A percentile compares a stretch with the other conserved stretches of the same genome.
phyloP scores from a whole-genome alignment of 208 protist species.

The Trypanosoma conorhini region DNA sequence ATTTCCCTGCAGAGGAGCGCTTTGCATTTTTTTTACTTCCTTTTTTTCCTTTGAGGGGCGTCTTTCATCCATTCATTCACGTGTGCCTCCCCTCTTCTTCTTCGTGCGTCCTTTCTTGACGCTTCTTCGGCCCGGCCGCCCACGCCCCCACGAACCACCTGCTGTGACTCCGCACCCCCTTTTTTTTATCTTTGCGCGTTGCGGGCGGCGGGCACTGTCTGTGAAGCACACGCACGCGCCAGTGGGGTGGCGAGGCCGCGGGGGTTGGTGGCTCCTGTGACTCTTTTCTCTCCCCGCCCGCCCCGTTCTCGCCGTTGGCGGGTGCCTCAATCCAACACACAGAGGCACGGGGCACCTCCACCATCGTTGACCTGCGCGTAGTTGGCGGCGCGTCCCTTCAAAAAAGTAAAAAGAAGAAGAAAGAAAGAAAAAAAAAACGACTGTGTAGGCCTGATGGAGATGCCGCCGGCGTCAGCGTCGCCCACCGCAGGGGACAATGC shows the following conservation, averaged over 20 bases:
- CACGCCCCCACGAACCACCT: too few relatives aligned
- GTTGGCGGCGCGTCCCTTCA: neutral
- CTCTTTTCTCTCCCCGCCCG: neutral
- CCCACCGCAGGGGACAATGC: neutral
- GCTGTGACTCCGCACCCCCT: too few relatives aligned
- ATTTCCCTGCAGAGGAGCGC: too few relatives aligned
- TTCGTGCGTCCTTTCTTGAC: neutral
- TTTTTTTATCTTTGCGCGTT: too few relatives aligned
- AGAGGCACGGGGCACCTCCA: neutral
- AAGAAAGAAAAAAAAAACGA: neutral
- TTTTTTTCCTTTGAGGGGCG: slow-evolving; percentile 9
- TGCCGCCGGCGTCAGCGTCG: neutral
- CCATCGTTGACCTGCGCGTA: neutral
- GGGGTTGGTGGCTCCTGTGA: neutral
- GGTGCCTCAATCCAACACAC: neutral
- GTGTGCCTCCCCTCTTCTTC: neutral
- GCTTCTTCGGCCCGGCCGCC: neutral
- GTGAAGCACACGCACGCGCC: too few relatives aligned
- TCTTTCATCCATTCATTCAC: neutral
- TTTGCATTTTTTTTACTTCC: slow-evolving; percentile 20
- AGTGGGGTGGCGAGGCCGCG: too few relatives aligned
- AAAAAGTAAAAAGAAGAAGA: neutral
- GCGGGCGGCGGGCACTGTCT: too few relatives aligned
- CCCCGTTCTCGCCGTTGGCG: neutral
- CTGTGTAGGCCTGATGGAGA: neutral